Percentiles rank a stretch among this genome's conserved stretches.
These are phyloP conservation scores for Globomyces sp. DNA, from an alignment of 371 early-diverging fungal genomes.

Conservation along the genomic window DNA sequence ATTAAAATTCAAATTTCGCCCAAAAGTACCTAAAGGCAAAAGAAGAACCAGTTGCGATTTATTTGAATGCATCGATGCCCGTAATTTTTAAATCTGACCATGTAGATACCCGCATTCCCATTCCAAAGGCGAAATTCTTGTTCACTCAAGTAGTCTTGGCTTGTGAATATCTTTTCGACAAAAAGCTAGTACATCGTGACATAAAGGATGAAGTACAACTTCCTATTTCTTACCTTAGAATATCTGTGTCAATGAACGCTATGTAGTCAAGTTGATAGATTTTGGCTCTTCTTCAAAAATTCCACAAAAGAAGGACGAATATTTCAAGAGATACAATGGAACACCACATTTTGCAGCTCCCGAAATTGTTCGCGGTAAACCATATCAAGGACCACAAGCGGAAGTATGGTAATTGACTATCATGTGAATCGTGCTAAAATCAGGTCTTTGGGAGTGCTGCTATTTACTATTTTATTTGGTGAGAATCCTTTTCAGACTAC, in stretches of 20 bases:
- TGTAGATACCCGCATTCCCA: slow-evolving; percentile 28
- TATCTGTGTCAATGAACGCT: slow-evolving; percentile 50
- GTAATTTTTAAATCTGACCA: slow-evolving; percentile 21
- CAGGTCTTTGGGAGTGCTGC: slow-evolving; percentile 49
- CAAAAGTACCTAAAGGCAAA: slow-evolving; percentile 12
- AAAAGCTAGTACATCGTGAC: slow-evolving; percentile 61
- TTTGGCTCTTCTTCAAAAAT: slow-evolving; percentile 62
- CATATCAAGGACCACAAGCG: slow-evolving; percentile 72
- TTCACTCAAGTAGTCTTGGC: slow-evolving; percentile 45
- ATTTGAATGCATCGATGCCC: slow-evolving; percentile 47
- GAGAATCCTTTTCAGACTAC: slow-evolving; percentile 48
- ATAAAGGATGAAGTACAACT: slow-evolving; percentile 60
- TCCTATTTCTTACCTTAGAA: slow-evolving; percentile 37
- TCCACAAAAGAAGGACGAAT: slow-evolving; percentile 26
- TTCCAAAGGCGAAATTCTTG: slow-evolving; percentile 24
- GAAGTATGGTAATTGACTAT: slow-evolving; percentile 62
- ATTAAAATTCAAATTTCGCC: slow-evolving; percentile 8
- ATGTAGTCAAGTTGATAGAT: slow-evolving; percentile 71
- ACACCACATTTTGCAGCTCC: slow-evolving; percentile 60
- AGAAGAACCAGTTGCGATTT: slow-evolving; percentile 33
- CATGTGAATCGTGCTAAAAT: not conserved
- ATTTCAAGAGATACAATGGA: slow-evolving; percentile 42
- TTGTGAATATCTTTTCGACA: slow-evolving; percentile 59
- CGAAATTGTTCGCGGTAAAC: slow-evolving; percentile 64
- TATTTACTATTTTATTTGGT: slow-evolving; percentile 48